A percentile compares a stretch with the other conserved stretches of the same genome.
phyloP scores from a whole-genome alignment of 1,284 basidiomycete genomes.

The Tremellales sp. region DNA sequence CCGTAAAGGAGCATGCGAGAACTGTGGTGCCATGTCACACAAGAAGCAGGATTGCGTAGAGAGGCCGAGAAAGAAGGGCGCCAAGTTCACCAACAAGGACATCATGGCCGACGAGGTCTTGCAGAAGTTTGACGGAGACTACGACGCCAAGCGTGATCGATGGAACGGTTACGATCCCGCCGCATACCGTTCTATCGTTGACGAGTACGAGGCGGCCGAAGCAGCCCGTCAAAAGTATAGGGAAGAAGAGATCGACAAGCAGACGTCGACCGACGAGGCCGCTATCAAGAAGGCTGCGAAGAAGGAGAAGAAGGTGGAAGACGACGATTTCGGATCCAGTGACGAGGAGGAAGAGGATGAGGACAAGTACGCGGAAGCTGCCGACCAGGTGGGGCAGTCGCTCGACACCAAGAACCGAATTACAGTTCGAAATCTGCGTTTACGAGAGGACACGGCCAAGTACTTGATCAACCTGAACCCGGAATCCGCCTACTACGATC shows the following conservation, averaged over 20 bases:
- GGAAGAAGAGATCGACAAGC: constrained; percentile 96
- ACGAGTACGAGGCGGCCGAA: constrained; percentile 92
- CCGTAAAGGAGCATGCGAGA: constrained; percentile 96
- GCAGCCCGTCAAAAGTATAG: constrained; percentile 79
- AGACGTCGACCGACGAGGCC: constrained; percentile 83
- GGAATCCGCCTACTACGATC: constrained; percentile 96
- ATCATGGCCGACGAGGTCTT: constrained; percentile 89
- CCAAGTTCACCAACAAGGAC: constrained; percentile 84
- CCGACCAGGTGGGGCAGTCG: constrained; percentile 96
- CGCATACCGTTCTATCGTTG: constrained; percentile 79
- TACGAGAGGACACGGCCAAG: constrained; percentile 98
- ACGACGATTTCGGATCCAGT: constrained; percentile 87
- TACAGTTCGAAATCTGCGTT: constrained; percentile 95
- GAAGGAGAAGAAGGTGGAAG: constrained; percentile 54
- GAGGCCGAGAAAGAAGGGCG: constrained; percentile 91
- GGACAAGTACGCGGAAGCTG: constrained; percentile 95
- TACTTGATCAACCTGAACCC: constrained; percentile 96
- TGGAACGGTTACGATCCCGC: constrained; percentile 98
- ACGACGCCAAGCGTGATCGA: constrained; percentile 91
- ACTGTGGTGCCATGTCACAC: constrained; percentile 96
- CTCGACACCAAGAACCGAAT: constrained; percentile 97
- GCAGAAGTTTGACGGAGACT: constrained; percentile 74
- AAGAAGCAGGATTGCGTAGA: constrained; percentile 89
- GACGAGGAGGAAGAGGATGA: constrained; percentile 92
- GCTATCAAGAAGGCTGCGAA: constrained; percentile 77